A percentile compares a stretch with the other conserved stretches of the same genome.
Conservation (phyloP, 2,329 filamentous ascomycete species). For the Dactylonectria macrodidyma region DNA sequence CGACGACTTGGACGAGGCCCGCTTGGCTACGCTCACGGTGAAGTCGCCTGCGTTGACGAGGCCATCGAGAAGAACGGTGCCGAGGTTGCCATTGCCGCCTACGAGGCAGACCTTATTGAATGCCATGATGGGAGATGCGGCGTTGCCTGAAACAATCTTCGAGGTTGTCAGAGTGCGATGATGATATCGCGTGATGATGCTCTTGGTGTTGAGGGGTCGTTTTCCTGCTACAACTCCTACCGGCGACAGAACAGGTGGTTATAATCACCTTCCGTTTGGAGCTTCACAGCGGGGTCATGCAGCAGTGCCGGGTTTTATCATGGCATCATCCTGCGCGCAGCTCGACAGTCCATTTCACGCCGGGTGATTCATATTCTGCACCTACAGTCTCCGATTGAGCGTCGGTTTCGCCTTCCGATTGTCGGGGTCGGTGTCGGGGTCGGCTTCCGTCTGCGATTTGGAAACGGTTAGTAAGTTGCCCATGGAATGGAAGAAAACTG, state of each 20-base stretch:
- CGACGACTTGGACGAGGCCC: slow-evolving; percentile 54
- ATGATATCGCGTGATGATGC: not conserved
- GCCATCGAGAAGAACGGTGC: slow-evolving; percentile 54
- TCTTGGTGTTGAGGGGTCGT: not conserved
- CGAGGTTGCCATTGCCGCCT: slow-evolving; percentile 58
- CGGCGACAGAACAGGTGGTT: not conserved
- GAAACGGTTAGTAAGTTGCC: not conserved
- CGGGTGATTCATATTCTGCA: slow-evolving; percentile 12
- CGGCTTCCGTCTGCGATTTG: slow-evolving; percentile 14
- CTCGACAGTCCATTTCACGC: not conserved
- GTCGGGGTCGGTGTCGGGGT: slow-evolving; percentile 24
- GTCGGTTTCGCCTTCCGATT: slow-evolving; percentile 24
- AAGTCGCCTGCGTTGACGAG: slow-evolving; percentile 58
- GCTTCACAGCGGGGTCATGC: not conserved
- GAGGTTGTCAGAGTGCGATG: not conserved
- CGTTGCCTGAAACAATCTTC: not conserved
- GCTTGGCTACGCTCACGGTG: slow-evolving; percentile 69
- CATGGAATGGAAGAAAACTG: not conserved
- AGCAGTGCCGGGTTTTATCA: slow-evolving; percentile 15
- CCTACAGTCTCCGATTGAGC: not conserved
- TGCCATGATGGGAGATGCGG: slow-evolving; percentile 33
- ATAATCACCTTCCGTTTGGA: not conserved
- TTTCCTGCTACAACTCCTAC: not conserved
- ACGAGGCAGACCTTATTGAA: slow-evolving; percentile 54
- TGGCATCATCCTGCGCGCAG: not conserved